A percentile compares a stretch with the other conserved stretches of the same genome.
Conservation (phyloP, 345 rosid species). For the Ceriops decandra region DNA sequence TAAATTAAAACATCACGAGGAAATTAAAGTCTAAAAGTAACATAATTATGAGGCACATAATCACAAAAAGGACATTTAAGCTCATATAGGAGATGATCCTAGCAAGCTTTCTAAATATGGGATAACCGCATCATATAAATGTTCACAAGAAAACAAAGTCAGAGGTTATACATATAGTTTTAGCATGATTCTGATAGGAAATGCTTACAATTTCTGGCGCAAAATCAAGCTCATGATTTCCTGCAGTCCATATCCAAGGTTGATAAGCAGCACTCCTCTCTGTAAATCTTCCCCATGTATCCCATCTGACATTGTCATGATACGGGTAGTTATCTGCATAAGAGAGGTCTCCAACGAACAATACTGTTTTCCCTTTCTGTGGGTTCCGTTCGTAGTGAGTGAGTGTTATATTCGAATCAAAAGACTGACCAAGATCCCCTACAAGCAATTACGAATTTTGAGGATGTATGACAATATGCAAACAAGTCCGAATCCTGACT, state of each 20-base stretch:
- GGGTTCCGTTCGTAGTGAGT: slow-evolving; percentile 75
- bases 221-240: slow-evolving; percentile 89
- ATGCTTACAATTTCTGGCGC: slow-evolving; percentile 57
- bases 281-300: slow-evolving; percentile 81
- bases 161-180: no score
- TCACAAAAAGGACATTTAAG: not conserved
- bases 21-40: not conserved
- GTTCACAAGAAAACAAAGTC: not conserved
- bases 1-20: not conserved
- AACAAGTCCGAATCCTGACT: not conserved
- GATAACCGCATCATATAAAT: not conserved
- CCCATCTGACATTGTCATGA: slow-evolving; percentile 82
- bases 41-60: not conserved
- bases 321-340: slow-evolving; percentile 73
- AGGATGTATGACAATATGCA: not conserved
- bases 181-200: not conserved
- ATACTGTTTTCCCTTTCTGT: slow-evolving; percentile 54
- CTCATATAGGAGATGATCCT: not conserved
- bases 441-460: slow-evolving; percentile 20
- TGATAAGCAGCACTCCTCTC: slow-evolving; percentile 89
- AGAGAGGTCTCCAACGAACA: slow-evolving; percentile 82
- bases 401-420: slow-evolving; percentile 76
- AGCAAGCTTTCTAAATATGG: not conserved
- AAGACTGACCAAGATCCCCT: slow-evolving; percentile 95
- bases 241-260: slow-evolving; percentile 95